These are phyloP conservation scores for Penicillium polonicum DNA, from an alignment of 2,329 filamentous ascomycete species.

Conservation along the genomic window DNA sequence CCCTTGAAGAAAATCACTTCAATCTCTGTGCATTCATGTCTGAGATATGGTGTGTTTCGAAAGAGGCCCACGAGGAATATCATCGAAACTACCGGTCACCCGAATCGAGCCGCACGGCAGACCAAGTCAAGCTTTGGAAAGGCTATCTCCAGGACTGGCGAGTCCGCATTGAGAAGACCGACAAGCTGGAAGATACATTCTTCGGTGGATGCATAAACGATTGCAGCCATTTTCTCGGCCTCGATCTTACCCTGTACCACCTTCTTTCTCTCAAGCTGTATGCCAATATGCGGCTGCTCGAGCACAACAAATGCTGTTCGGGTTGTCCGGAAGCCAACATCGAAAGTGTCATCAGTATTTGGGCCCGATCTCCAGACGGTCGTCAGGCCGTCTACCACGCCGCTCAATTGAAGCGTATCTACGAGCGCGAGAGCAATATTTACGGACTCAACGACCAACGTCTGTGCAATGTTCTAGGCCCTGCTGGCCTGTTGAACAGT, in stretches of 20 bases:
- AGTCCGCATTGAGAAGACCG: not conserved
- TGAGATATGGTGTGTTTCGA: not conserved
- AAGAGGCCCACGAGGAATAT: not conserved
- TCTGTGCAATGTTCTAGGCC: not conserved
- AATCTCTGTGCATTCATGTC: not conserved
- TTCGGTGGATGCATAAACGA: not conserved
- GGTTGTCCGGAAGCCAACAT: not conserved
- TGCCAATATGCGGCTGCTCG: not conserved
- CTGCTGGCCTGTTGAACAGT: not conserved
- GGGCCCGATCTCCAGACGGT: not conserved
- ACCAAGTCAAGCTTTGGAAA: not conserved
- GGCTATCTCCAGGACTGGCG: not conserved
- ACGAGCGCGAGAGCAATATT: not conserved
- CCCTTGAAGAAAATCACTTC: not conserved
- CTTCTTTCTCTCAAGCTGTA: not conserved
- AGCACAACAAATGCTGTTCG: not conserved
- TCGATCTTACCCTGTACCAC: not conserved
- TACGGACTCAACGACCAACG: not conserved
- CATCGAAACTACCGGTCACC: not conserved
- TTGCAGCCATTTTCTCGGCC: not conserved
- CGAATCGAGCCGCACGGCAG: not conserved
- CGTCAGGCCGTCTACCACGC: not conserved
- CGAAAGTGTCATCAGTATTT: not conserved
- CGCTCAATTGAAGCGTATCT: not conserved
- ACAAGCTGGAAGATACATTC: not conserved